Conservation (phyloP, 2,329 filamentous ascomycete species). For the Trichoderma gracile region DNA sequence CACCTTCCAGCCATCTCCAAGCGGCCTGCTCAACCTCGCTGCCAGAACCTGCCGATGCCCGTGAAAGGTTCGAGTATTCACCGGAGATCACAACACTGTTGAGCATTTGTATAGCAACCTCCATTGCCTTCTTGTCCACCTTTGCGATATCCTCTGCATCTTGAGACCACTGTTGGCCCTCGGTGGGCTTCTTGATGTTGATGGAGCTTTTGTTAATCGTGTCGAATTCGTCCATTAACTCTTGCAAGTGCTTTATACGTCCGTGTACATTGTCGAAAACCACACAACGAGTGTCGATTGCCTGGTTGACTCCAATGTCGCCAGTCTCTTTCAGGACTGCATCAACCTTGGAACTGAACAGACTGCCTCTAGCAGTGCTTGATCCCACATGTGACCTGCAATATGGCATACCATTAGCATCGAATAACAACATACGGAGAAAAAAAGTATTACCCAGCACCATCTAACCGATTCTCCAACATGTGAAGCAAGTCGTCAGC, state of each 20-base stretch:
- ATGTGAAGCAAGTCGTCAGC: slow-evolving; percentile 29
- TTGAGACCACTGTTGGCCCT: slow-evolving; percentile 38
- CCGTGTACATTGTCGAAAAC: slow-evolving; percentile 14
- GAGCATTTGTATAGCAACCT: slow-evolving; percentile 31
- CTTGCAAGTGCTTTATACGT: slow-evolving; percentile 29
- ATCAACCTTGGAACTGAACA: neutral
- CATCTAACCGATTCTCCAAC: slow-evolving; percentile 28
- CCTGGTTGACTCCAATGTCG: neutral
- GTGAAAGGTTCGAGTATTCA: neutral
- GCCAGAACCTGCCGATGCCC: slow-evolving; percentile 23
- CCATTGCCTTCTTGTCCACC: slow-evolving; percentile 34
- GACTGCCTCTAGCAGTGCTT: neutral
- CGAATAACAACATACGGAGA: no score
- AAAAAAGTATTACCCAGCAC: neutral
- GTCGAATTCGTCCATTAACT: slow-evolving; percentile 32
- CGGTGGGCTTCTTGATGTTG: slow-evolving; percentile 32
- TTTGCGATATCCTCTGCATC: slow-evolving; percentile 36
- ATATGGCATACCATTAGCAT: neutral
- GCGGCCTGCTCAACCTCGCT: slow-evolving; percentile 39
- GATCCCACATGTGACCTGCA: neutral
- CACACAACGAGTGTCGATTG: neutral
- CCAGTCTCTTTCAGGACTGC: neutral
- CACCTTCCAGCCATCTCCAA: slow-evolving; percentile 37
- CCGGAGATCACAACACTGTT: slow-evolving; percentile 33
- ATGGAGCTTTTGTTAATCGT: slow-evolving; percentile 27